phyloP scores from a whole-genome alignment of 2,329 filamentous ascomycete species.

The Byssochlamys sp. region DNA sequence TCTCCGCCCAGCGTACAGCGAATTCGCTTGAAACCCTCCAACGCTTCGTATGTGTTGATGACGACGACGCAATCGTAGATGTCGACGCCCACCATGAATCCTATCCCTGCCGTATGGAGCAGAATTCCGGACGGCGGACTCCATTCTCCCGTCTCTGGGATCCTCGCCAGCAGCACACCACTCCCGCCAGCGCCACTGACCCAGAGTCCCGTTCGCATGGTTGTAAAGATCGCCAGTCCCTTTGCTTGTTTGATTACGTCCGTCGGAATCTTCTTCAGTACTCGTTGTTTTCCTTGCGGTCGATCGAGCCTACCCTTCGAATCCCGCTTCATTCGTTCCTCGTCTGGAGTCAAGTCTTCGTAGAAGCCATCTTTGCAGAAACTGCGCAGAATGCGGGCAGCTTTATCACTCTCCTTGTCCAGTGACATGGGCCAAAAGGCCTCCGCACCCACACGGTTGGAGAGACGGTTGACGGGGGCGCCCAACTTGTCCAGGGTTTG shows the following conservation, averaged over 20 bases:
- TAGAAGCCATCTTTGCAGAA: conserved; percentile 79
- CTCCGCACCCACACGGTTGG: conserved; percentile 71
- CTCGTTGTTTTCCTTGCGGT: conserved; percentile 52
- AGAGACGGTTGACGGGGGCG: conserved; percentile 67
- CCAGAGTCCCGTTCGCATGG: conserved; percentile 88
- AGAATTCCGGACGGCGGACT: conserved; percentile 84
- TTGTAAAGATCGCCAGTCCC: conserved; percentile 86
- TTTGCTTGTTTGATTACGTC: conserved; percentile 81
- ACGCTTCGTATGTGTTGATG: conserved; percentile 74
- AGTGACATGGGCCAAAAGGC: conserved; percentile 77
- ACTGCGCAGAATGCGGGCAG: conserved; percentile 75
- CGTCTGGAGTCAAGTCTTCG: conserved; percentile 47
- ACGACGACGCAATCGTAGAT: conserved; percentile 93
- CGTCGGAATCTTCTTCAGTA: conserved; percentile 74
- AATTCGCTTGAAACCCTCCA: conserved; percentile 73
- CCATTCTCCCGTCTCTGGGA: conserved; percentile 73
- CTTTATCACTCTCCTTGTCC: conserved; percentile 85
- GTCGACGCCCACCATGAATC: conserved; percentile 83
- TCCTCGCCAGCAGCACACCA: conserved; percentile 73
- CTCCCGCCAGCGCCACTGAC: conserved; percentile 83
- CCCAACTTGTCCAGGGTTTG: conserved; percentile 59
- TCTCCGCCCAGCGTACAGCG: conserved; percentile 74
- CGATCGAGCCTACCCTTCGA: conserved; percentile 39
- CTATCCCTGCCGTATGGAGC: conserved; percentile 77
- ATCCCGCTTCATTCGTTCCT: conserved; percentile 29